These are phyloP conservation scores for Cinnamomum chago DNA, from an alignment of 164 flowering plant genomes.

Conservation along the genomic window DNA sequence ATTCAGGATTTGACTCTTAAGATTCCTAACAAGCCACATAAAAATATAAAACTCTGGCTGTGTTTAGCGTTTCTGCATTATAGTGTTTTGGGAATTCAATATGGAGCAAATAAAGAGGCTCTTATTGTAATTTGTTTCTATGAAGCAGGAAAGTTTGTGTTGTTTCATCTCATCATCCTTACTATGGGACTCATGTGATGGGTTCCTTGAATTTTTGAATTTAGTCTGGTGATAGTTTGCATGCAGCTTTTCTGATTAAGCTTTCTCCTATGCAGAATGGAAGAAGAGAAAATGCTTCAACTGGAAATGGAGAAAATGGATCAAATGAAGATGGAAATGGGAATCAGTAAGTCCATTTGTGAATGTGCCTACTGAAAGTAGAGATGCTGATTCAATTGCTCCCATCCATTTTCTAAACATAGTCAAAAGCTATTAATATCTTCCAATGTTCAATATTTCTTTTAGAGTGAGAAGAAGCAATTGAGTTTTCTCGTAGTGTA, in stretches of 20 bases:
- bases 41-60: no score
- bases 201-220: no score
- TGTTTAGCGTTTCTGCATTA: no score
- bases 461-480: neutral
- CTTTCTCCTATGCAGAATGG: neutral
- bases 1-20: no score
- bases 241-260: neutral
- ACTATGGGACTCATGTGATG: no score
- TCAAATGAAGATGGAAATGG: conserved; percentile 8
- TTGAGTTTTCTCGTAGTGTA: neutral
- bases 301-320: neutral
- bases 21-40: no score
- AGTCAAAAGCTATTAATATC: neutral
- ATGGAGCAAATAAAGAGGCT: no score
- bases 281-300: conserved; percentile 5
- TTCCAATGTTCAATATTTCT: neutral
- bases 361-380: neutral
- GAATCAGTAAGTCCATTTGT: neutral
- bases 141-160: no score
- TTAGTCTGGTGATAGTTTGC: no score
- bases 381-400: neutral
- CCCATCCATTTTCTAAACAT: neutral
- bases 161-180: no score
- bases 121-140: no score
- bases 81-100: no score